A percentile compares a stretch with the other conserved stretches of the same genome.
Conservation (phyloP, 2,329 filamentous ascomycete genomes). For the Epichloe sp. region DNA sequence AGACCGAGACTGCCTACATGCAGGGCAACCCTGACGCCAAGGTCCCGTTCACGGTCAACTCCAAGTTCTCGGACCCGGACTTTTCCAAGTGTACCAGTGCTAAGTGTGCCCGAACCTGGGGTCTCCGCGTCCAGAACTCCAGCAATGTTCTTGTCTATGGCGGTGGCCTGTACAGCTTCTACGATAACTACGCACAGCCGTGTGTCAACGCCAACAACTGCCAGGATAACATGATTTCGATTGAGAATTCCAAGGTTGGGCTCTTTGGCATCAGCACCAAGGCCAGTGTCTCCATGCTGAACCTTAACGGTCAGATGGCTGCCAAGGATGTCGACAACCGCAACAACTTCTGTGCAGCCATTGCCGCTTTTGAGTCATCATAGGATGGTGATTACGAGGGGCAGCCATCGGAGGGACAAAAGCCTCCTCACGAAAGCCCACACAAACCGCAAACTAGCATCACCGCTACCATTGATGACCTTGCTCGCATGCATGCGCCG, state of each 20-base stretch:
- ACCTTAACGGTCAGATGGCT: slow-evolving; percentile 39
- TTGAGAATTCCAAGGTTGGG: slow-evolving; percentile 54
- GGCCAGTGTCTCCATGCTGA: slow-evolving; percentile 61
- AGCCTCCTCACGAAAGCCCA: neutral
- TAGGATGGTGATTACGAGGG: slow-evolving; percentile 9
- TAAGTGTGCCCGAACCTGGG: slow-evolving; percentile 64
- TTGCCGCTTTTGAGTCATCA: slow-evolving; percentile 35
- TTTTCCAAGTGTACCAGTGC: slow-evolving; percentile 45
- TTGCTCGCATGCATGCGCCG: neutral
- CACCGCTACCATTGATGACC: neutral
- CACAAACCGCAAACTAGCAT: neutral
- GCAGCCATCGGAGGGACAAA: neutral
- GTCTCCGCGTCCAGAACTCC: slow-evolving; percentile 56
- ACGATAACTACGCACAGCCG: slow-evolving; percentile 64
- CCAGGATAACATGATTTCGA: slow-evolving; percentile 64
- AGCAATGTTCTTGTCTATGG: slow-evolving; percentile 57
- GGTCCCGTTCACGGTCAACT: slow-evolving; percentile 47
- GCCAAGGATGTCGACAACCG: slow-evolving; percentile 48
- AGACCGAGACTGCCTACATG: slow-evolving; percentile 83
- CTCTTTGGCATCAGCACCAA: slow-evolving; percentile 63
- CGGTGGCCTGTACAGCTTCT: slow-evolving; percentile 69
- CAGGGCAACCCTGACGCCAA: slow-evolving; percentile 68
- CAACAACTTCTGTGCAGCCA: slow-evolving; percentile 51
- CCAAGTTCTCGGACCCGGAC: slow-evolving; percentile 51
- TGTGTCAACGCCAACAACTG: slow-evolving; percentile 57